Base-by-base conservation (phyloP, 768 basidiomycete species). In the Mycena sanguinolenta region DNA sequence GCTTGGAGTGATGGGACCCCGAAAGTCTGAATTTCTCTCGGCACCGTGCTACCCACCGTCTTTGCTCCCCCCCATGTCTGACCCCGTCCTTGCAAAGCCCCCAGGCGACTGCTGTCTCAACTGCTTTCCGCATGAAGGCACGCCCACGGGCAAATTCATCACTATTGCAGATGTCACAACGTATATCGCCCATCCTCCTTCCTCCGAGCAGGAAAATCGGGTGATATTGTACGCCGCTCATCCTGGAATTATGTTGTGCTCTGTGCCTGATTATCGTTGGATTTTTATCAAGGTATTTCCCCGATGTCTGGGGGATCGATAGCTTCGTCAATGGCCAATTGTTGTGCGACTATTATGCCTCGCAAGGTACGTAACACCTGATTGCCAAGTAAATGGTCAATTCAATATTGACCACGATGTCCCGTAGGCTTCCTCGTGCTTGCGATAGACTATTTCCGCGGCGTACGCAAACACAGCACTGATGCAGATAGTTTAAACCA, bases 401-500 rank as follows among this genome's bases (percentile, higher is more conserved):
- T 34, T 5, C 23, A 36, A 34, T 14, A 19, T 19, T n/a, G 28
- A 16, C 19, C 8, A 4, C 8, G 7, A n/a, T 1, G 17, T 5
- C 2, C 34, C 19, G 4, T 17, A 60, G 59, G 59, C 6, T 60
- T 60, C 13, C 59, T 60, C 10, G 59, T 87, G 19, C 74, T 86
- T 4, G 84, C 82, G 21, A 72, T 82, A 27, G 86, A 87, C 57
- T 87, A 85, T 75, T 86, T 87, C 69, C 80, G 85, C 67, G 84
- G 86, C 16, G 73, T 75, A 46, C 4, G 67, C 36, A 27, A 10
- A 13, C 25, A 46, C 19, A 46, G 8, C 19, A 3, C n/a, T n/a
- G 7, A 10, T 14, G 8, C 44, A 9, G n/a, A 39, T 4, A 39
- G 16, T 12, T 44, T 44, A 8, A 58, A 34, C 32, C 32, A 34